Percentiles rank a stretch among this genome's conserved stretches.
phyloP scores from a whole-genome alignment of 2,329 filamentous ascomycete species.

The Fusarium multiceps region DNA sequence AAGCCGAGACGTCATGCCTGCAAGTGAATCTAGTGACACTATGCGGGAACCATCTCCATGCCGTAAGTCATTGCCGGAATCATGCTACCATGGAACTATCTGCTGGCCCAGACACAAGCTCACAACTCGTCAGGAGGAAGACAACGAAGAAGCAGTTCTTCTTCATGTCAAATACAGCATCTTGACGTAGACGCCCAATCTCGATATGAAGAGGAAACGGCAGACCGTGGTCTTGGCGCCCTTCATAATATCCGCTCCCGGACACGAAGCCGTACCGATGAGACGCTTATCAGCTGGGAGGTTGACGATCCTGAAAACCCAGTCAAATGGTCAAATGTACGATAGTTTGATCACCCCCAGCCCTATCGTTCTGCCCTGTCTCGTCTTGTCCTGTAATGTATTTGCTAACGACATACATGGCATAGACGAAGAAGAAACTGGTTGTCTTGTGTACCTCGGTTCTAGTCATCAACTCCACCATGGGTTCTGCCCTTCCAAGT shows the following conservation, averaged over 20 bases:
- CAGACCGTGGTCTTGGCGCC: conserved; percentile 50
- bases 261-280: conserved; percentile 48
- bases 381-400: not conserved
- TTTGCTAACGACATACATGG: not conserved
- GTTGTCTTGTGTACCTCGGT: conserved; percentile 67
- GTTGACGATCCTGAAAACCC: conserved; percentile 63
- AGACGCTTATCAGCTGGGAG: conserved; percentile 59
- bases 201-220: conserved; percentile 56
- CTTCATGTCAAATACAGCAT: conserved; percentile 41
- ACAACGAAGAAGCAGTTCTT: conserved; percentile 41
- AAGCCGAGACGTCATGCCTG: conserved; percentile 36
- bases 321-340: conserved; percentile 61
- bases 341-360: conserved; percentile 43
- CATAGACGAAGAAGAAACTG: conserved; percentile 64
- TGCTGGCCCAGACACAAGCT: conserved; percentile 14
- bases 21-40: conserved; percentile 46
- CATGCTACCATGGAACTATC: not conserved
- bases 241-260: conserved; percentile 51
- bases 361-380: not conserved
- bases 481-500: conserved; percentile 72
- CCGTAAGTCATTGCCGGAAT: conserved; percentile 37
- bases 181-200: conserved; percentile 55
- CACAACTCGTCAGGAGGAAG: conserved; percentile 40
- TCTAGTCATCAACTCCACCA: conserved; percentile 74
- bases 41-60: conserved; percentile 43